Base-by-base conservation (phyloP, 768 basidiomycete genomes). In the Lyophyllum semitale region DNA sequence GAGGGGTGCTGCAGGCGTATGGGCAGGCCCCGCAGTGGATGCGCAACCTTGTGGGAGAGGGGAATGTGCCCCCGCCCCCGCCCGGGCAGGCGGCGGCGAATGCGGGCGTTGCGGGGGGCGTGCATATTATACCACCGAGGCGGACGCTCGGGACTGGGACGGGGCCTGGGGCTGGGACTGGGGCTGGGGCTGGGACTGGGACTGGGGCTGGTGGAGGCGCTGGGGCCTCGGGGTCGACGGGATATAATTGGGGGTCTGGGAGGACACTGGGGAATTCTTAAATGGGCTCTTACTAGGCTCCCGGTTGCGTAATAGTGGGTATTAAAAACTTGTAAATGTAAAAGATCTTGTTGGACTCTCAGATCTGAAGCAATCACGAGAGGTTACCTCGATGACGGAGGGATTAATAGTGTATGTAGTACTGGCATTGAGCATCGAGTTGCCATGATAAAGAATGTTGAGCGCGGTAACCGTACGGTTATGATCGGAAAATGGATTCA, bases 11-110 rank as follows among this genome's bases (percentile, higher is more conserved):
- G 54, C 69, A 70, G 17, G 37, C 53, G 20, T 77, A 66, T 53
- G 83, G 71, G n/a, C 68, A 59, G 42, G 89, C 87, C 22, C 88
- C 87, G 8, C 63, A 58, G 29, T 92, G 84, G 88, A 57, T 89
- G 64, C 74, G 72, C 57, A 70, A 69, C 22, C 68, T 76, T 52
- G 72, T 88, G 55, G 83, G 82, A 3, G 76, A 81, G 48, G 64
- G 67, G 8, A 55, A 57, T 5, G 61, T 59, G 6, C 60, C 60
- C 1, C 60, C 66, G 9, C 60, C 66, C 9, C 54, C 59, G 26
- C 59, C 68, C 23, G 65, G 71, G 37, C 59, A 66, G 27, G 71
- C 71, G 17, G 72, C 70, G 4, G 68, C 73, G 23, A 70, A 68
- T 52, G 54, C 69, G 8, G 76, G 78, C 33, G n/a, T n/a, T n/a